Base-by-base conservation (phyloP, 2,329 filamentous ascomycete genomes). In the Phialophora macrospora region DNA sequence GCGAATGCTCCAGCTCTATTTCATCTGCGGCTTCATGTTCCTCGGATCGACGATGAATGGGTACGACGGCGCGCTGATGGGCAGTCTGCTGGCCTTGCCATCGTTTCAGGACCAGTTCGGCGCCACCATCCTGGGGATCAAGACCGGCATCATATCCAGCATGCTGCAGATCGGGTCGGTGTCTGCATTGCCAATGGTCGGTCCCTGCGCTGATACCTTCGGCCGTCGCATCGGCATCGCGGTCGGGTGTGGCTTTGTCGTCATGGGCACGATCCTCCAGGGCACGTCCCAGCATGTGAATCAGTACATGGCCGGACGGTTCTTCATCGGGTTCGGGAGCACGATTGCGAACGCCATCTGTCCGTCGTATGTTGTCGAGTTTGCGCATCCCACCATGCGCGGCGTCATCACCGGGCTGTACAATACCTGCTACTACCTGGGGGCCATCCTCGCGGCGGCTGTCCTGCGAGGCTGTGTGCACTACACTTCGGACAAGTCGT, bases 171-270 rank as follows among this genome's bases (percentile, higher is more conserved):
- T 59, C 38, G 56, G 56, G 5, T 22, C n/a, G 2, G 41, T 59
- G 14, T 46, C 41, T 6, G 56, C 56, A 6, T 28, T 46, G 6
- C 41, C 41, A 1, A 12, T 1, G 4, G 28, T 30, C 0, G 51
- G 24, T 4, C 22, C 51, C 22, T 26, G 24, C 17, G 17, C 24
- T 17, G 51, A 54, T 20, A 26, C 17, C 2, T 54, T 24, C 55
- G 74, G 74, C 24, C 73, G 74, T 38, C 70, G 73, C 24, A 61
- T 73, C 34, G 74, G 74, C 9, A 75, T 75, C 72, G 70, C 68
- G 4, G 49, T 74, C n/a, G 74, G 74, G 12, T 81, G 87, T 69
- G 77, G 88, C 0, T 70, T 75, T 57, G 71, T 73, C 41, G 70
- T 75, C 60, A 60, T 74, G 44, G 74, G 74, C 17, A 73, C 74